Percentiles rank a stretch among this genome's conserved stretches.
These are phyloP conservation scores for Oryza australiensis DNA, from an alignment of 176 grass and related monocot genomes.

Conservation along the genomic window DNA sequence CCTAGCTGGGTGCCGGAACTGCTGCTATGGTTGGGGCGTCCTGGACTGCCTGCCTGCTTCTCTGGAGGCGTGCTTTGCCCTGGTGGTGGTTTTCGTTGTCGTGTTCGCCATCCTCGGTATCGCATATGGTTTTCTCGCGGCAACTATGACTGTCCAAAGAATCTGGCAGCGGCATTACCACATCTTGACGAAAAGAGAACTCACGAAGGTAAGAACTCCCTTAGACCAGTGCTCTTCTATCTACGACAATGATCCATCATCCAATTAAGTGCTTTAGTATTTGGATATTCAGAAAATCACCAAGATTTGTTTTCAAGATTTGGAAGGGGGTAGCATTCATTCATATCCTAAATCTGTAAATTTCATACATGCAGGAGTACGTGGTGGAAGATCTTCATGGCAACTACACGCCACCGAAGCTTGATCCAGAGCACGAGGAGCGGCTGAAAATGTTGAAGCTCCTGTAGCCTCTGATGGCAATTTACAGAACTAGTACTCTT, in stretches of 20 bases:
- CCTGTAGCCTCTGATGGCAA: conserved; percentile 38
- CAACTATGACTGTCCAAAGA: conserved; percentile 88
- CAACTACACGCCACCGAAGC: conserved; percentile 72
- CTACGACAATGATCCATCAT: not conserved
- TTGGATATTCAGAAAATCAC: not conserved
- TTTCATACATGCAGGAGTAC: conserved; percentile 65
- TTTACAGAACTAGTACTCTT: not conserved
- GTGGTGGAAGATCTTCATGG: conserved; percentile 86
- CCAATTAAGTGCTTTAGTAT: not conserved
- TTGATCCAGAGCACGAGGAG: conserved; percentile 83
- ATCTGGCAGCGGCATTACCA: conserved; percentile 99
- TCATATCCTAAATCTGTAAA: not conserved
- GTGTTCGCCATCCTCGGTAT: conserved; percentile 89
- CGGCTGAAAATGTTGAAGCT: conserved; percentile 88
- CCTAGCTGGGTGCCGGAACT: conserved; percentile 84
- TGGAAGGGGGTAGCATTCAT: not conserved
- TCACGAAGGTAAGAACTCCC: conserved; percentile 70
- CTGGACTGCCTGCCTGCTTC: conserved; percentile 93
- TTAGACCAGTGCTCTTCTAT: not conserved
- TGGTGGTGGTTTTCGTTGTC: conserved; percentile 84
- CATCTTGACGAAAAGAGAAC: conserved; percentile 92
- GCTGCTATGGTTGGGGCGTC: conserved; percentile 97
- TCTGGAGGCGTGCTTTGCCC: conserved; percentile 88
- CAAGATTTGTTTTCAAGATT: not conserved
- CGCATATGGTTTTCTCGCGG: conserved; percentile 85